Evolutionary conservation across 148 eudicot species (phyloP), one percentile per base, ranked within the genome.

Genomic region (Vaccinium darrowii): DNA sequence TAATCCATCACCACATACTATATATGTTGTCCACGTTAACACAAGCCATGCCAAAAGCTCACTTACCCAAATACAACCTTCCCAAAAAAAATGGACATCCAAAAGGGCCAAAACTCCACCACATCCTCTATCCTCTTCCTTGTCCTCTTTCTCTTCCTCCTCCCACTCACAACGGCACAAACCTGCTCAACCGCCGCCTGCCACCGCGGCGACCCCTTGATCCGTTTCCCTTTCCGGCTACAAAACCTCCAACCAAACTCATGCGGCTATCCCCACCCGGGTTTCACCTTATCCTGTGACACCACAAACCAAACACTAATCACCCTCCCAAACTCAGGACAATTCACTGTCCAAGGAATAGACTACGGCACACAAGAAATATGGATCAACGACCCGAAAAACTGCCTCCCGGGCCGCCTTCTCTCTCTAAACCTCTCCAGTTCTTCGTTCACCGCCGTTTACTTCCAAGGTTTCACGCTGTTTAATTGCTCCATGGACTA

Each of bases 161-260:
- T 65, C 36, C 71, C 43, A 21, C 7, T 78, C 76, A 8, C 89
- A 58, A 15, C 62, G 80, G 13, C 87, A 52, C 62, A 76, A 33
- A 23, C 36, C 21, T 92, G 94, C 84, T 74, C 82, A 36, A 88
- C 25, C 57, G 79, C 90, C 25, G 43, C 78, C 50, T 92, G 94
- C 58, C 81, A 75, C 84, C 85, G 36, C 23, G 71, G 72, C 4
- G 85, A 81, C 23, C 88, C 88, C 27, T 27, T 25, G 8, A 89
- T 93, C 63, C 91, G 91, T 10, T 93, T 89, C 76, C 95, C 95
- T 8, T 93, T 93, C 81, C 82, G 84, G 78, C 49, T 91, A 52
- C 18, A 79, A 7, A 77, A 39, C 5, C 52, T 54, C 81, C 92
- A 88, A 30, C 90, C 89, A 0, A 27, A 43, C 10, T 57, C 88